Percentiles rank a stretch among this genome's conserved stretches.
Conservation (phyloP, 257 asterid genomes). For the Nicotiana paniculata region DNA sequence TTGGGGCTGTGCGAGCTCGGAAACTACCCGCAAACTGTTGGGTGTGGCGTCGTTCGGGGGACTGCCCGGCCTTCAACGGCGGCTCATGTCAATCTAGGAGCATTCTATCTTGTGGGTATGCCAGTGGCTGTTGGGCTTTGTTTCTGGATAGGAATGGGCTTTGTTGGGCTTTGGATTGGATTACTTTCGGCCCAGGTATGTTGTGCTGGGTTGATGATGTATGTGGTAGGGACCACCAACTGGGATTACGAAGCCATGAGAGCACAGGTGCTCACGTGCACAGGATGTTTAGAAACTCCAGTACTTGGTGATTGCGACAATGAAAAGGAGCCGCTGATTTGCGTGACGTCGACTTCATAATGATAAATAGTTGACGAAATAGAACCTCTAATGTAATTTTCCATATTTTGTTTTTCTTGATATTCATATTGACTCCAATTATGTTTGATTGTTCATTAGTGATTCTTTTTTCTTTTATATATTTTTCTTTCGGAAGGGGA, state of each 20-base stretch:
- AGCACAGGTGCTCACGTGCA: constrained; percentile 70
- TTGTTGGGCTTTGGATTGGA: constrained; percentile 82
- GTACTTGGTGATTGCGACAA: constrained; percentile 3
- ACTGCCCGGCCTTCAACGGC: constrained; percentile 73
- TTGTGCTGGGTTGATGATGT: constrained; percentile 75
- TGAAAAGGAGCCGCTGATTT: constrained; percentile 52
- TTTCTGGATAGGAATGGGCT: constrained; percentile 44
- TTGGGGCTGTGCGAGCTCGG: constrained; percentile 83
- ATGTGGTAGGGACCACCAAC: constrained; percentile 68
- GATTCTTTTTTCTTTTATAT: background rate
- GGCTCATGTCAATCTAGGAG: constrained; percentile 76
- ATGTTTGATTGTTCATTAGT: background rate
- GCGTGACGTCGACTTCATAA: constrained; percentile 46
- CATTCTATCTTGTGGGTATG: constrained; percentile 78
- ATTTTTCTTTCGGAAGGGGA: too few relatives aligned
- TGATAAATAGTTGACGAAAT: constrained; percentile 5
- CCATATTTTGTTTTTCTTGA: background rate
- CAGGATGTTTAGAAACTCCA: constrained; percentile 29
- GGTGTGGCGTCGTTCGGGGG: constrained; percentile 81
- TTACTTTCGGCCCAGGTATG: constrained; percentile 67
- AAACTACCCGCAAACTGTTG: constrained; percentile 84
- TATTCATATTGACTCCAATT: background rate
- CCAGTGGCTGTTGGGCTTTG: constrained; percentile 74
- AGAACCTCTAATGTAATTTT: too few relatives aligned
- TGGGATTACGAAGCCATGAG: constrained; percentile 63